Conservation (phyloP, 2,329 filamentous ascomycete genomes). For the Diaporthe velutina region DNA sequence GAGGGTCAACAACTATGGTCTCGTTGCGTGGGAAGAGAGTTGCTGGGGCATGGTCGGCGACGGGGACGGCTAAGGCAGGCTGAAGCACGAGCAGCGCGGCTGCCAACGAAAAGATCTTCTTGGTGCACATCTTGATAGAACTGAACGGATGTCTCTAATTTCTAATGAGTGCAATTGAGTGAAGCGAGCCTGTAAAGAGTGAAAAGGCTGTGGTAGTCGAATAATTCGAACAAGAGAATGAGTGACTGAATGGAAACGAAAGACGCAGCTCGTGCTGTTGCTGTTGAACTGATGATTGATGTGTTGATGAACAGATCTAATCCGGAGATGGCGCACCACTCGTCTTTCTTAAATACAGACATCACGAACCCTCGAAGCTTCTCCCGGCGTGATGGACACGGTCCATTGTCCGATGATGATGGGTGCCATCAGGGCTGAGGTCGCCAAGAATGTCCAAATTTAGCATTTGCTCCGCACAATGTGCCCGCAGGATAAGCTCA, state of each 20-base stretch:
- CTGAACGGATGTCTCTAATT: background rate
- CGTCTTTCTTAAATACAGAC: background rate
- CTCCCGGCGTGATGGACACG: background rate
- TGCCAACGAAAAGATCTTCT: conserved; percentile 7
- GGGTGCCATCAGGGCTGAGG: background rate
- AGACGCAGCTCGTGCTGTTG: conserved; percentile 1
- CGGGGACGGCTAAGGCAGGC: background rate
- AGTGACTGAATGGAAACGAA: conserved; percentile 17
- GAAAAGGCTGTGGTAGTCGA: background rate
- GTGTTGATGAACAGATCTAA: background rate
- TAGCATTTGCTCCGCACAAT: background rate
- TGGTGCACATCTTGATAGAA: conserved; percentile 11
- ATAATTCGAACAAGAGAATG: conserved; percentile 9
- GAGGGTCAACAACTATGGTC: conserved; percentile 12
- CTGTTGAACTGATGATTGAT: conserved; percentile 4
- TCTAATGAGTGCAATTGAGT: background rate
- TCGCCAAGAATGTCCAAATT: background rate
- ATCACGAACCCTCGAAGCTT: background rate
- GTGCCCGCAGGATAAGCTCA: conserved; percentile 14
- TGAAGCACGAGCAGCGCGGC: background rate
- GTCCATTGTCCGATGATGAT: background rate
- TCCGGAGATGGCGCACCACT: background rate
- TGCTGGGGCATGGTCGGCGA: background rate
- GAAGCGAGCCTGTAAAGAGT: conserved; percentile 1
- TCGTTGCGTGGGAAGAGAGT: conserved; percentile 1